Percentiles rank a stretch among this genome's conserved stretches.
Conservation (phyloP, 192 early-diverging fungal species). For the Jimgerdemannia lactiflua region DNA sequence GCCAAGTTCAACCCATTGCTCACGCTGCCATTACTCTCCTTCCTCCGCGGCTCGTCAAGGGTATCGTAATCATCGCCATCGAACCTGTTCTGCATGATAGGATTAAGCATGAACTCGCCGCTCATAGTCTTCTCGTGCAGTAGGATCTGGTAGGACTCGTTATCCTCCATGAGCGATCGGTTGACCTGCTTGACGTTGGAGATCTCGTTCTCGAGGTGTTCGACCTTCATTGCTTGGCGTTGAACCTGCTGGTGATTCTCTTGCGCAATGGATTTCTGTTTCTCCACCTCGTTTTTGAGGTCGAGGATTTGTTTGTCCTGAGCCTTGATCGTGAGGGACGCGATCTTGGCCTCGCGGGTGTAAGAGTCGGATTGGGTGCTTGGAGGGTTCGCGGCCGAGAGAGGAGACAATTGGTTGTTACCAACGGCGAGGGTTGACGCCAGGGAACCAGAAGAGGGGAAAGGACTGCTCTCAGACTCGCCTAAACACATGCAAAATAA, state of each 20-base stretch:
- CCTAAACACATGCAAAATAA: background rate
- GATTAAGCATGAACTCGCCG: conserved; percentile 69
- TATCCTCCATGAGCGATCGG: conserved; percentile 72
- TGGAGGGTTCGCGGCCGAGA: background rate
- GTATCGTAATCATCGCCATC: conserved; percentile 80
- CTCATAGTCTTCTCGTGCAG: conserved; percentile 80
- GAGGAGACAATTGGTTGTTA: background rate
- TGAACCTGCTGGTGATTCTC: conserved; percentile 31
- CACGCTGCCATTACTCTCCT: conserved; percentile 77
- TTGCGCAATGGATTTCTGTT: conserved; percentile 31
- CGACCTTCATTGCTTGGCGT: conserved; percentile 31
- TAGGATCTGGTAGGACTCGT: conserved; percentile 77
- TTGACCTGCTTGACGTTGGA: conserved; percentile 65
- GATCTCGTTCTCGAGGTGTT: conserved; percentile 54
- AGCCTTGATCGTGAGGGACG: conserved; percentile 35
- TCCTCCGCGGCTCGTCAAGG: conserved; percentile 72
- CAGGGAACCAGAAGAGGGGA: background rate
- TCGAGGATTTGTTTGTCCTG: conserved; percentile 40
- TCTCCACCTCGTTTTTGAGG: conserved; percentile 35
- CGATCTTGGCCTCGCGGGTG: conserved; percentile 33
- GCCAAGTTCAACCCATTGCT: conserved; percentile 43
- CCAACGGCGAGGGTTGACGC: background rate
- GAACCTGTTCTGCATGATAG: conserved; percentile 59
- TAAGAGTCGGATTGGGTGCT: background rate
- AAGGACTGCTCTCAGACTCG: conserved; percentile 1